Conservation (phyloP, 768 basidiomycete species). For the Auricularia sp. region DNA sequence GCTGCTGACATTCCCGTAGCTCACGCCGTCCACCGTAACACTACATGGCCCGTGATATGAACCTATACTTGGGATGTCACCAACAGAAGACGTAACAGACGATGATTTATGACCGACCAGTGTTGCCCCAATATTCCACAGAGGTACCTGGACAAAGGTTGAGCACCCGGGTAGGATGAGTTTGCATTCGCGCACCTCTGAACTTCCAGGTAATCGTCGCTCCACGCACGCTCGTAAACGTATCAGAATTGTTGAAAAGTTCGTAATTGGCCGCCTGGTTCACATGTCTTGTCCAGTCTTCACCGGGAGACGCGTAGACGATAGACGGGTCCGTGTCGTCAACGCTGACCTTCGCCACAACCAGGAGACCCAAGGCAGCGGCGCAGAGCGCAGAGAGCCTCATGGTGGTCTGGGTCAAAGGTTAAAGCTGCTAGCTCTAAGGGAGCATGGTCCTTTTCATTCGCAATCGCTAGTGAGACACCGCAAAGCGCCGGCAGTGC, state of each 20-base stretch:
- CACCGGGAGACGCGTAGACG: not conserved
- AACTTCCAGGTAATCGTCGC: constrained; percentile 1
- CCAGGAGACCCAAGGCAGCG: not conserved
- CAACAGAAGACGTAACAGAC: not conserved
- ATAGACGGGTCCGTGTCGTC: not conserved
- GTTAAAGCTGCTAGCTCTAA: too few species aligned
- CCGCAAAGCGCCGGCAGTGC: too few species aligned
- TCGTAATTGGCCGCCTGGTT: constrained; percentile 1
- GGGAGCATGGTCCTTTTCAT: too few species aligned
- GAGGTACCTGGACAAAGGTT: not conserved
- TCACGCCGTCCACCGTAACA: not conserved
- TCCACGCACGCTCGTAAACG: constrained; percentile 2
- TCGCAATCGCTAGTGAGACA: too few species aligned
- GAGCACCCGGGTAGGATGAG: not conserved
- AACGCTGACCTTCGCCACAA: not conserved
- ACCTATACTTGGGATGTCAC: not conserved
- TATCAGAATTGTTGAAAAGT: constrained; percentile 5
- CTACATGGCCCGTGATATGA: constrained; percentile 5
- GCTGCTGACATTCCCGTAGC: not conserved
- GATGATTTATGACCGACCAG: not conserved
- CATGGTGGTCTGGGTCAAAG: not conserved
- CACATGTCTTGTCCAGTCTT: not conserved
- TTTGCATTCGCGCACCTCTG: not conserved
- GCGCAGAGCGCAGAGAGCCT: not conserved
- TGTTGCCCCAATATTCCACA: constrained; percentile 7